Base-by-base conservation (phyloP, 169 alveolate species). In the Plasmodium coatneyi region DNA sequence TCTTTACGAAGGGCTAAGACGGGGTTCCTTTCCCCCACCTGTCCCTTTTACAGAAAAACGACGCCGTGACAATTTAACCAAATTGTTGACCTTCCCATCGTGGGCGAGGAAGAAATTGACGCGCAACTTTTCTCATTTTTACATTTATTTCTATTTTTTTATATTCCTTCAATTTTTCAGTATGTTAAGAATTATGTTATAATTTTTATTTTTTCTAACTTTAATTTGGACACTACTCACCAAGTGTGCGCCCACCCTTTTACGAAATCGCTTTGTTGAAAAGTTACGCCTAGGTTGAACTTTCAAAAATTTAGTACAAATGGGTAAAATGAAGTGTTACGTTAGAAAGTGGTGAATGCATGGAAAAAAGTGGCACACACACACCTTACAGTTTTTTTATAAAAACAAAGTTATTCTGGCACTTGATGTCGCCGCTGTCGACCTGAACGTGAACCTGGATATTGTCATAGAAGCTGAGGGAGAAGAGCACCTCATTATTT, bases 391-490 rank as follows among this genome's bases (percentile, higher is more conserved):
- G 32, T 46, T 89, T 89, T 34, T 71, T 89, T 22, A 89, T 78
- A 79, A 89, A 89, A 25, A 80, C 70, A 80, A 89, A 89, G 30
- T 89, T 84, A 89, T 79, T 89, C 71, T 89, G 94, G 32, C 94
- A 89, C 71, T 89, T 89, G 22, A 89, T 80, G 9, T 89, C 94
- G 43, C 34, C 25, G 12, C 30, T 89, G 66, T 89, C 94, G 5
- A 89, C 94, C 49, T 89, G 94, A 60, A 89, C 81, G 71, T 89
- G 90, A 9, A 89, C 94, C 78, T 89, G 83, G n/a, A 89, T 46
- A 7, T 89, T 52, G 82, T 89, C 94, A 43, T 89, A 89, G 81
- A 89, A 89, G 22, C 71, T 89, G 28, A 89, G 71, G 32, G 81
- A 70, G 19, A 89, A 89, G 5, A 34, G 16, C 81, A 79, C 94